A percentile compares a stretch with the other conserved stretches of the same genome.
Evolutionary conservation across 257 asterid genomes (phyloP).

Genomic region (Nicotiana tomentosiformis): DNA sequence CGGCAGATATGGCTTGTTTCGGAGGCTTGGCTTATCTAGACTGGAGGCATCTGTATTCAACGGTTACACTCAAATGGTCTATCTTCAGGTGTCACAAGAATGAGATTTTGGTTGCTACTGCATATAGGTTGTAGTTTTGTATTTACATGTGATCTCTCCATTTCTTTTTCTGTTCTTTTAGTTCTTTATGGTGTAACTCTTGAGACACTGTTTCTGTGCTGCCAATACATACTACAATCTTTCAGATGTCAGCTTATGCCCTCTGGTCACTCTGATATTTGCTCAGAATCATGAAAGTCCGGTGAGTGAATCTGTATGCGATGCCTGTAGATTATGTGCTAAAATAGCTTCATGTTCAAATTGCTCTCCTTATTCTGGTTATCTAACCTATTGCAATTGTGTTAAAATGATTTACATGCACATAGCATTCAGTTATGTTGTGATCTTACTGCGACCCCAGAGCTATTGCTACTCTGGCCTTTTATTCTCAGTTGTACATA

Average conservation of each 20-base stretch:
- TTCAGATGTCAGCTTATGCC: background rate
- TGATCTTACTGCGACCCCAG: background rate
- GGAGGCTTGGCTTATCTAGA: conserved; percentile 57
- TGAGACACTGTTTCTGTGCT: conserved; percentile 6
- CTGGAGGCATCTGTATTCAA: conserved; percentile 75
- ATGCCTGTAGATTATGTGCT: background rate
- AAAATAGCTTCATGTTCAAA: background rate
- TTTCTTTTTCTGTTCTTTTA: background rate
- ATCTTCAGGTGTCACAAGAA: conserved; percentile 64
- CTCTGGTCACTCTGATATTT: background rate
- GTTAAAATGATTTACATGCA: too few species aligned
- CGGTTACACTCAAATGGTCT: conserved; percentile 99
- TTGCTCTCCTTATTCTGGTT: background rate
- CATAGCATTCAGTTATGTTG: background rate
- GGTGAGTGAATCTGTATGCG: background rate
- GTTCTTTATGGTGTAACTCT: background rate
- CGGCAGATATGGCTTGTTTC: conserved; percentile 69
- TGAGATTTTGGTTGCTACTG: conserved; percentile 9
- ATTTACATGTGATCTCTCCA: background rate
- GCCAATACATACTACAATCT: background rate
- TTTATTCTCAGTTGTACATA: background rate
- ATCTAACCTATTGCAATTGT: background rate
- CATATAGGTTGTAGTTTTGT: conserved; percentile 4
- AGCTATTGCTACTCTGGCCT: background rate
- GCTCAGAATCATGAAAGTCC: background rate